Base-by-base conservation (phyloP, 2,329 filamentous ascomycete species). In the Aaosphaeria arxii region DNA sequence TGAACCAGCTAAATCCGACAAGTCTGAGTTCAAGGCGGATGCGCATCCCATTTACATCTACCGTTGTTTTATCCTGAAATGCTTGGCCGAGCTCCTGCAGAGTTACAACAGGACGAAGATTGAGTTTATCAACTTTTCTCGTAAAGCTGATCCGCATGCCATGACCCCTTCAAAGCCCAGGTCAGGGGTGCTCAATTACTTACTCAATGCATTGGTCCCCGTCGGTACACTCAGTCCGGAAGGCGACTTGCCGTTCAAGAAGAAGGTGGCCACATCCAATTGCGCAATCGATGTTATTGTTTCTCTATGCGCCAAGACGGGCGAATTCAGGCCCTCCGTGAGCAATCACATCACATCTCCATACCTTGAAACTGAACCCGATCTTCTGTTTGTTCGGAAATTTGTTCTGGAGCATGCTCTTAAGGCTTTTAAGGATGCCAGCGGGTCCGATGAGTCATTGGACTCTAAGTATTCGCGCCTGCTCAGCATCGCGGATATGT, bases 71-170 rank as follows among this genome's bases (percentile, higher is more conserved):
- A 76, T 99, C 44, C 80, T 99, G 31, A 91, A 94, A 65, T 96
- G 91, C 62, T 76, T 99, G 36, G 86, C 90, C 0, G 94, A 99
- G 70, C 81, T 99, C 11, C 77, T 99, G 11, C 85, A 88, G 48
- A 95, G 88, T 62, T 99, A 97, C 74, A 96, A 91, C 58, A 85
- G 91, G 46, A 89, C 91, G 6, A 99, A 99, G 77, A 84, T 99
- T 40, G 95, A 99, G 67, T 97, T 99, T 67, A 96, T 99, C 76
- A 97, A 96, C 70, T 99, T 96, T 74, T 97, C 95, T 57, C 86
- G 92, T 51, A 96, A 91, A 64, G 87, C 89, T 5, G 89, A 92
- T 42, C 81, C 90, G 40, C 86, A 89, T 58, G 86, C 86, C 7
- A 85, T 84, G 46, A 97, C 94, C 1, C 94, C 94, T 5, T 91